phyloP scores from a whole-genome alignment of 768 basidiomycete species.

The Podaxis mareebaensis region DNA sequence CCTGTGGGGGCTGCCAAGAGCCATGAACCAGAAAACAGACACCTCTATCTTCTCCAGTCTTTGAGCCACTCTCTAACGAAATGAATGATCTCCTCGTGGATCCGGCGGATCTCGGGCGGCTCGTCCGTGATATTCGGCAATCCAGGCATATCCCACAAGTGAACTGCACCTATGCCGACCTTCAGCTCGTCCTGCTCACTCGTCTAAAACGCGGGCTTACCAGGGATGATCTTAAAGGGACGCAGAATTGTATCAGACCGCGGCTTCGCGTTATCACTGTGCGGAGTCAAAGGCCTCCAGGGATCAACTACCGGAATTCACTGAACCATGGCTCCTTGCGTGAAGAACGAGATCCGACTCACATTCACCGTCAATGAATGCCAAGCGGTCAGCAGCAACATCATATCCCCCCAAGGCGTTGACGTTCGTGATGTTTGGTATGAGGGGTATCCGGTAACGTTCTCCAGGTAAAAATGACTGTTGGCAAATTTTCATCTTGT shows the following conservation, averaged over 20 bases:
- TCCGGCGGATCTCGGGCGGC: constrained; percentile 74
- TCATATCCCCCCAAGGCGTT: constrained; percentile 82
- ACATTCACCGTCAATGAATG: constrained; percentile 88
- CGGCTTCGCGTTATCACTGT: constrained; percentile 67
- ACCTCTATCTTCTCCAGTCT: constrained; percentile 35
- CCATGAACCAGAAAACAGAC: no score
- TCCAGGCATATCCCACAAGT: constrained; percentile 79
- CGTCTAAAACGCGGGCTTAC: constrained; percentile 41
- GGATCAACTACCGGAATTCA: constrained; percentile 65
- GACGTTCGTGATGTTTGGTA: constrained; percentile 81
- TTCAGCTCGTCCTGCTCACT: neutral
- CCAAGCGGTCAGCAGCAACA: constrained; percentile 79
- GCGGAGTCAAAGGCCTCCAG: constrained; percentile 85
- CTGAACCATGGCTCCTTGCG: neutral
- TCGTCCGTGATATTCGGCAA: constrained; percentile 60
- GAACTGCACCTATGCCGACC: constrained; percentile 55
- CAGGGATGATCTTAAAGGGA: constrained; percentile 86
- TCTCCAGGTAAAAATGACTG: constrained; percentile 71
- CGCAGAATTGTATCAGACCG: constrained; percentile 68
- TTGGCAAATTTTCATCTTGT: constrained; percentile 37
- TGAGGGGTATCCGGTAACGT: constrained; percentile 64
- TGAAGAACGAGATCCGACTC: constrained; percentile 10
- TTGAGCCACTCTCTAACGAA: constrained; percentile 78
- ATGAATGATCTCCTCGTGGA: constrained; percentile 76
- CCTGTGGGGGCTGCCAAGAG: no score